phyloP scores from a whole-genome alignment of 129 eudicot species.

The Deinandra increscens region DNA sequence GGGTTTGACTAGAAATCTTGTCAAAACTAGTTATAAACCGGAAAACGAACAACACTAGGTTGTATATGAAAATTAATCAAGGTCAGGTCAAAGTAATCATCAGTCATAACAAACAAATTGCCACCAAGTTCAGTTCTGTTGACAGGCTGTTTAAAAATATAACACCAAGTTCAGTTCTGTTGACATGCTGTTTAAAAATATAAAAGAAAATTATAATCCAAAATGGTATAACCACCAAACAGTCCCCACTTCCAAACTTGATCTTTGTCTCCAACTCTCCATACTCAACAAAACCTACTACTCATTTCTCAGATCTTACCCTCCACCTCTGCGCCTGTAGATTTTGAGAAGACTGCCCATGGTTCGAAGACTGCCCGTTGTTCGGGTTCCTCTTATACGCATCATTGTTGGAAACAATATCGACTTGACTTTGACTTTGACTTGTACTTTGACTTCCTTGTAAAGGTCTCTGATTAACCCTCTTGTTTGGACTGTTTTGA shows the following conservation, averaged over 20 bases:
- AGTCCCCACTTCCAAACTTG: neutral
- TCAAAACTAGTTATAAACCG: neutral
- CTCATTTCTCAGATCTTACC: conserved; percentile 39
- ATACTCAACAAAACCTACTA: conserved; percentile 11
- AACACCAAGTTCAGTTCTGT: neutral
- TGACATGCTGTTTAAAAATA: neutral
- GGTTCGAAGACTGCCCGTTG: conserved; percentile 35
- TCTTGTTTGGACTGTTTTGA: conserved; percentile 36
- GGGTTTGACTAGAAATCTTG: neutral
- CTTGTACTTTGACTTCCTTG: conserved; percentile 18
- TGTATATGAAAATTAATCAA: neutral
- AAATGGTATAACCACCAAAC: conserved; percentile 10
- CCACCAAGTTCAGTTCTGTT: neutral
- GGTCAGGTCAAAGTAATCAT: conserved; percentile 7
- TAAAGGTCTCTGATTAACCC: conserved; percentile 27
- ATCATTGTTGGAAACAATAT: conserved; percentile 13
- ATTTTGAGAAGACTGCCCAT: conserved; percentile 36
- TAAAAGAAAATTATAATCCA: neutral
- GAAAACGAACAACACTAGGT: neutral
- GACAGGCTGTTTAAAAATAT: neutral
- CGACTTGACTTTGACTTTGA: conserved; percentile 28
- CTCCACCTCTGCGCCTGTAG: conserved; percentile 53
- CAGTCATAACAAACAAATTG: conserved; percentile 11
- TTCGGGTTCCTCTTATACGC: conserved; percentile 2
- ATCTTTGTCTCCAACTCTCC: conserved; percentile 15